Conservation (phyloP, 192 early-diverging fungal species). For the Coemansia sp. region DNA sequence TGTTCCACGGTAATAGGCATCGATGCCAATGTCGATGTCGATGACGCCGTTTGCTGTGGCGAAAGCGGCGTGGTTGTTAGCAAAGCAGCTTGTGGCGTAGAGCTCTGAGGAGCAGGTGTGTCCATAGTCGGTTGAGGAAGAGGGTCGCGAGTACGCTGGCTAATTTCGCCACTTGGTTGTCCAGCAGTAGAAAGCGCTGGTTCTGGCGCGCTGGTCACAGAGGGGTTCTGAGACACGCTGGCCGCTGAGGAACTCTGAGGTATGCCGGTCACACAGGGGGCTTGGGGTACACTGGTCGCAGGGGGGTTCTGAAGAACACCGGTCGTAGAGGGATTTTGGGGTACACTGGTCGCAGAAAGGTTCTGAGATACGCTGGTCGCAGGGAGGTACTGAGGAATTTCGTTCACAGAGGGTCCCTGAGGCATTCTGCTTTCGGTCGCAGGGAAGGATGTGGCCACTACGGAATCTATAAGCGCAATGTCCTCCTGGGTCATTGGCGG, state of each 20-base stretch:
- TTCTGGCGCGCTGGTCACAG: too few relatives aligned
- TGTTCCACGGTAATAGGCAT: not conserved
- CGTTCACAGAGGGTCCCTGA: too few relatives aligned
- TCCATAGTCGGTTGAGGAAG: not conserved
- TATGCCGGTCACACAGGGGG: too few relatives aligned
- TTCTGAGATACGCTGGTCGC: too few relatives aligned
- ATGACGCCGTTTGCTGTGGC: not conserved
- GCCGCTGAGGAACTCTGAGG: too few relatives aligned
- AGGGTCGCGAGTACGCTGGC: not conserved
- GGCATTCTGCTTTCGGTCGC: not conserved
- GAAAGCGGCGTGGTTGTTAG: not conserved
- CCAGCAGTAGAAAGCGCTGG: not conserved
- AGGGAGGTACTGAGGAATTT: too few relatives aligned
- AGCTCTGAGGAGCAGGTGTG: not conserved
- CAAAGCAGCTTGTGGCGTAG: not conserved
- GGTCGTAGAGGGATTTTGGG: too few relatives aligned
- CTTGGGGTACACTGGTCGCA: too few relatives aligned
- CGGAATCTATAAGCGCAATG: conserved; percentile 24
- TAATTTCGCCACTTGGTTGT: too few relatives aligned
- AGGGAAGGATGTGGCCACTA: not conserved
- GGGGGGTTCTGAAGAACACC: too few relatives aligned
- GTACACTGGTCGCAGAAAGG: too few relatives aligned
- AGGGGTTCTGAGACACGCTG: too few relatives aligned
- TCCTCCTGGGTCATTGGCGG: conserved; percentile 44
- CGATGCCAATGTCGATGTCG: not conserved